Evolutionary conservation across 2,329 filamentous ascomycete species (phyloP).

Genomic region (Aspergillus udagawae): DNA sequence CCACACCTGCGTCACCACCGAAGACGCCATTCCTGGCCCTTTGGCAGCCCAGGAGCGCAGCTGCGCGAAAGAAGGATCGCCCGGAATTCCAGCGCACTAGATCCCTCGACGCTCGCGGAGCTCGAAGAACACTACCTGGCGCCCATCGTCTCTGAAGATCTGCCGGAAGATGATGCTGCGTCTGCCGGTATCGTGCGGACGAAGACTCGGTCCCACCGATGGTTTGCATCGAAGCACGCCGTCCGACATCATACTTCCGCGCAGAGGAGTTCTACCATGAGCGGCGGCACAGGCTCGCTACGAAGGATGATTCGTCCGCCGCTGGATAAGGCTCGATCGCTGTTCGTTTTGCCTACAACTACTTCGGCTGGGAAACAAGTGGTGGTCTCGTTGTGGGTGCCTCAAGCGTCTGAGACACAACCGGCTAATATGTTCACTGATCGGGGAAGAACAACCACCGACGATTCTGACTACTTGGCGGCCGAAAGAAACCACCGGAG

Average conservation of each 20-base stretch:
- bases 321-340: conserved; percentile 28
- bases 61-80: conserved; percentile 18
- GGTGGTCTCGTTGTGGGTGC: conserved; percentile 21
- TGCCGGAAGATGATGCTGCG: conserved; percentile 25
- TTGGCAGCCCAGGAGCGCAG: conserved; percentile 23
- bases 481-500: conserved; percentile 29
- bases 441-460: background rate
- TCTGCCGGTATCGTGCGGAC: conserved; percentile 32
- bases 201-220: conserved; percentile 15
- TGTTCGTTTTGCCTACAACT: conserved; percentile 26
- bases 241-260: background rate
- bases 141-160: conserved; percentile 19
- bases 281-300: conserved; percentile 11
- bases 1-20: conserved; percentile 25
- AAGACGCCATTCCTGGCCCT: conserved; percentile 37
- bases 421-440: conserved; percentile 6
- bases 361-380: conserved; percentile 13
- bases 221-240: background rate
- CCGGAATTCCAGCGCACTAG: background rate
- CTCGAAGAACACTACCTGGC: conserved; percentile 12
- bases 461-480: conserved; percentile 5
- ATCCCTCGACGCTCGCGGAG: background rate
- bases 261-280: background rate
- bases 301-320: conserved; percentile 29
- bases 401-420: conserved; percentile 3